Base-by-base conservation (phyloP, 306 rosid genomes). In the Fragaria nilgerrensis region DNA sequence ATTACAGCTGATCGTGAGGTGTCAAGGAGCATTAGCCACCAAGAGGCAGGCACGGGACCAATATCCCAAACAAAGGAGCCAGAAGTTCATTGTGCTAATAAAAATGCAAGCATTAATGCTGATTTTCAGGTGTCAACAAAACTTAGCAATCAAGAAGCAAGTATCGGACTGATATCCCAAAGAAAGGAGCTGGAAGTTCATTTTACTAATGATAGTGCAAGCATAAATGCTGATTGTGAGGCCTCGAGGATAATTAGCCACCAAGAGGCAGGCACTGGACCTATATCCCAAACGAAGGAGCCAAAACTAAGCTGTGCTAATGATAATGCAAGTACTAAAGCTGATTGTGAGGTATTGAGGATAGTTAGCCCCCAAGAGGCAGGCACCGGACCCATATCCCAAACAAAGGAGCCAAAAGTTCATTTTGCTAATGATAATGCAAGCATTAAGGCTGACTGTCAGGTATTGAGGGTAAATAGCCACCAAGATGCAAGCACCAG, bases 351-450 rank as follows among this genome's bases (percentile, higher is more conserved):
- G 70, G 70, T 66, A 19, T 20, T 11, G 27, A 37, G 27, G 48
- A 4, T 37, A 9, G 8, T 37, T 66, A 66, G 13, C 29, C 48
- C 41, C 70, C 70, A 66, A 37, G 48, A 37, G 27, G 70, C 49
- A 37, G 16, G 16, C 25, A 10, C 27, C 0, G 70, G 27, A 66
- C 48, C 27, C 27, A 37, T 37, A 20, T 66, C 70, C 70, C 45
- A 66, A 66, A 36, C 70, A 66, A 66, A 66, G 48, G 70, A 66
- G 29, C 27, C 27, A 36, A 20, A 65, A 34, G 27, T 65, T 65
- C 48, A 65, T 19, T 37, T 36, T 66, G 48, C 27, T 37, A 19
- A 66, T 19, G 70, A 66, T 66, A 37, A 8, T 66, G 27, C 16
- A 36, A 65, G 47, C 27, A 20, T 19, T 36, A 37, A 19, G 23